phyloP scores from a whole-genome alignment of 2,329 filamentous ascomycete species.

The Monosporascus sp. region DNA sequence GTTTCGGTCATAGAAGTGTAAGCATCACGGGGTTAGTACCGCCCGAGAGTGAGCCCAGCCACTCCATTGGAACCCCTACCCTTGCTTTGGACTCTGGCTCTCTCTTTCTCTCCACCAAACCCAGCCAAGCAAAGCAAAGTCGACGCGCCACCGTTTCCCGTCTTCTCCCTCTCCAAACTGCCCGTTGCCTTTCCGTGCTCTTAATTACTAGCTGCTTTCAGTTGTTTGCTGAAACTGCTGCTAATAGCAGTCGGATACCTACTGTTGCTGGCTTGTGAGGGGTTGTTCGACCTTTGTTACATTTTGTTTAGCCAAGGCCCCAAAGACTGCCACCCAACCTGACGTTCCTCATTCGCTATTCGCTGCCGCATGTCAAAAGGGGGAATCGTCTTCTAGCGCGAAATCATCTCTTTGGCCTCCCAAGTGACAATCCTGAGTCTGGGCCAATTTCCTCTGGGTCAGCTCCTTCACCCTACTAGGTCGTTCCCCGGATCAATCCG shows the following conservation, averaged over 20 bases:
- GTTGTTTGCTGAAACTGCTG: not conserved
- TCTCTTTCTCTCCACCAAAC: not conserved
- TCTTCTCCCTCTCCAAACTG: constrained; percentile 1
- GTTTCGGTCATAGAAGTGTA: not conserved
- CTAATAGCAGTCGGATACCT: not conserved
- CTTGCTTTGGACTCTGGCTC: not conserved
- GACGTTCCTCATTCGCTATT: not conserved
- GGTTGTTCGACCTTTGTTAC: not conserved
- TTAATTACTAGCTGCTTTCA: not conserved
- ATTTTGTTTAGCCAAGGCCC: not conserved
- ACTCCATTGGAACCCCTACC: not conserved
- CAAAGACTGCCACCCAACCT: not conserved
- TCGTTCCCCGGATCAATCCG: not conserved
- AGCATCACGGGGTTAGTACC: not conserved
- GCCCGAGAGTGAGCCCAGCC: constrained; percentile 1
- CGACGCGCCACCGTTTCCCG: constrained; percentile 6
- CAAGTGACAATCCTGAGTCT: not conserved
- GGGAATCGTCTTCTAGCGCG: not conserved
- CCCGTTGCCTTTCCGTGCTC: not conserved
- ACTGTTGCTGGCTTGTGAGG: not conserved
- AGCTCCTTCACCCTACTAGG: not conserved
- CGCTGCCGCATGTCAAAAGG: not conserved
- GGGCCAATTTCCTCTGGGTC: not conserved
- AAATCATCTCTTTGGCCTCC: not conserved
- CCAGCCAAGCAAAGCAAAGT: constrained; percentile 2